A percentile compares a stretch with the other conserved stretches of the same genome.
Conservation (phyloP, 805 yeast genomes). For the Candida gorgasii region DNA sequence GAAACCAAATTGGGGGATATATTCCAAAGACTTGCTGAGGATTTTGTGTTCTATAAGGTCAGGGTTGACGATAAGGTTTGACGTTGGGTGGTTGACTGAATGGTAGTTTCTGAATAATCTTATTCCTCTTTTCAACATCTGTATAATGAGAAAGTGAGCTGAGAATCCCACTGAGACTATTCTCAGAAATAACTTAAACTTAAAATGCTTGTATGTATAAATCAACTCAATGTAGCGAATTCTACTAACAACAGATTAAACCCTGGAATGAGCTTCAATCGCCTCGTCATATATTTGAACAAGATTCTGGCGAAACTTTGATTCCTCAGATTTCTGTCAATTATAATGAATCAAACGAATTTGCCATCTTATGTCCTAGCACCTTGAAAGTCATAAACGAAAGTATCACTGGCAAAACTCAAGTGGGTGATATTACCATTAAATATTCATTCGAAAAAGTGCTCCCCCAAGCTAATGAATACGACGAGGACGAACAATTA, state of each 20-base stretch:
- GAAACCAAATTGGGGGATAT: slow-evolving; percentile 57
- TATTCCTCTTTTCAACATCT: background rate
- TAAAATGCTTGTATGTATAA: slow-evolving; percentile 24
- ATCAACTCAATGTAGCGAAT: no score
- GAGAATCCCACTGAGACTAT: no score
- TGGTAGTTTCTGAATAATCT: slow-evolving; percentile 25
- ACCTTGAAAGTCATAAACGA: slow-evolving; percentile 23
- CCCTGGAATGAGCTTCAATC: slow-evolving; percentile 49
- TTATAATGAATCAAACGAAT: slow-evolving; percentile 17
- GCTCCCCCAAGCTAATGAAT: slow-evolving; percentile 24
- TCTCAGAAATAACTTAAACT: no score
- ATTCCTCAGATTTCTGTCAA: slow-evolving; percentile 28
- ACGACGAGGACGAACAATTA: slow-evolving; percentile 53
- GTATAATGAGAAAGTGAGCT: no score
- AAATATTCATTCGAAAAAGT: slow-evolving; percentile 5
- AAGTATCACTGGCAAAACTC: slow-evolving; percentile 14
- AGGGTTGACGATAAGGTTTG: slow-evolving; percentile 33
- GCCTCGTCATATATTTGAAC: slow-evolving; percentile 55
- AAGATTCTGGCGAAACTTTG: slow-evolving; percentile 29
- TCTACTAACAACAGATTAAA: slow-evolving; percentile 31
- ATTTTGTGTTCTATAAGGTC: slow-evolving; percentile 43
- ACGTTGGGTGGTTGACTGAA: slow-evolving; percentile 35
- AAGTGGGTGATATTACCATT: slow-evolving; percentile 8
- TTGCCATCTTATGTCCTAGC: slow-evolving; percentile 31
- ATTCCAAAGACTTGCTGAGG: slow-evolving; percentile 34